phyloP scores from a whole-genome alignment of 2,329 filamentous ascomycete genomes.

The Spiromastix sp. region DNA sequence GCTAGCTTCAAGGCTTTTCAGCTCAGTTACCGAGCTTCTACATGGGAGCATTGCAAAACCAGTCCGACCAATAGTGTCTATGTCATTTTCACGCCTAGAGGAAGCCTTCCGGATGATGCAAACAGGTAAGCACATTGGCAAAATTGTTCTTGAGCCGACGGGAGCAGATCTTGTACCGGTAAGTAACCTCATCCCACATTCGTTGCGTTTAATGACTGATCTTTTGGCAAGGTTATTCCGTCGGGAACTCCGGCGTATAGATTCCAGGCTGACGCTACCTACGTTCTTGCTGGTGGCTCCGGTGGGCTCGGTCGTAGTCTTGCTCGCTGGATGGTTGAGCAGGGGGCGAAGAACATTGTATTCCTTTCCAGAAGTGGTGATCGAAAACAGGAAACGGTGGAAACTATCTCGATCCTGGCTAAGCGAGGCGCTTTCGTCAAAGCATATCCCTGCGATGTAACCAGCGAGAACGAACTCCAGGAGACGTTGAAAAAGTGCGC shows the following conservation, averaged over 20 bases:
- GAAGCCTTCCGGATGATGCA: constrained; percentile 21
- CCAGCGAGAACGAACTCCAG: neutral
- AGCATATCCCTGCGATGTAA: constrained; percentile 9
- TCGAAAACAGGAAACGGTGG: constrained; percentile 7
- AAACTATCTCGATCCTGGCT: constrained; percentile 12
- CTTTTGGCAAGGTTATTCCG: neutral
- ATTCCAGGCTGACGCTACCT: constrained; percentile 14
- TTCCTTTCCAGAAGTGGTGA: constrained; percentile 19
- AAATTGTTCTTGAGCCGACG: constrained; percentile 21
- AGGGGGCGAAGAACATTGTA: constrained; percentile 20
- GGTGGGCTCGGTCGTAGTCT: constrained; percentile 6
- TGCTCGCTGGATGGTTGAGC: constrained; percentile 5
- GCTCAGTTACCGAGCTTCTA: neutral
- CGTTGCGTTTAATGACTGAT: neutral
- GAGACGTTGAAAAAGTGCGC: neutral
- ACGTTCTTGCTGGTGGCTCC: constrained; percentile 6
- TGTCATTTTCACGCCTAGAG: constrained; percentile 9
- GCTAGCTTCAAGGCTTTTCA: constrained; percentile 8
- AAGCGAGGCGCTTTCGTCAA: constrained; percentile 8
- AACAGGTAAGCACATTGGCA: constrained; percentile 26
- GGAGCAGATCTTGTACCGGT: constrained; percentile 12
- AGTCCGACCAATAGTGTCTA: constrained; percentile 2
- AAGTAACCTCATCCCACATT: constrained; percentile 12
- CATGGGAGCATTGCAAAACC: neutral
- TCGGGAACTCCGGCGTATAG: constrained; percentile 3